These are phyloP conservation scores for Silene noctiflora DNA, from an alignment of 179 eudicot genomes.

Conservation along the genomic window DNA sequence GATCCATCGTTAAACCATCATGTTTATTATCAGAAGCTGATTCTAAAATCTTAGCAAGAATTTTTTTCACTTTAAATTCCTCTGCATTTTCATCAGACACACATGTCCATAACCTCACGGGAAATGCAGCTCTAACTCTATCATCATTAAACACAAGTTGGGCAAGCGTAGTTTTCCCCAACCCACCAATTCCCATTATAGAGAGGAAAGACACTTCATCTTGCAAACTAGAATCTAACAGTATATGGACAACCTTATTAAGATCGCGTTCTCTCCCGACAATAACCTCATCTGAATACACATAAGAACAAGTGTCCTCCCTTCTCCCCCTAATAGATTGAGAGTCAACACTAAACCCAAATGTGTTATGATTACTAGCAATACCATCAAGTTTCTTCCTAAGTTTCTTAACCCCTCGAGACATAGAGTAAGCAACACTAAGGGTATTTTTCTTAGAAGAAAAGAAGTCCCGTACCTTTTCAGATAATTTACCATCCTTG, in stretches of 20 bases:
- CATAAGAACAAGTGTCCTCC: conserved; percentile 22
- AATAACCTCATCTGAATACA: neutral
- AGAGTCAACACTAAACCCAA: neutral
- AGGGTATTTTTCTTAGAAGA: neutral
- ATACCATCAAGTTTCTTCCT: conserved; percentile 1
- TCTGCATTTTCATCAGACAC: conserved; percentile 1
- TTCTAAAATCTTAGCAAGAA: neutral
- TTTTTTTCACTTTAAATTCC: neutral
- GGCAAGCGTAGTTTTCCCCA: conserved; percentile 22
- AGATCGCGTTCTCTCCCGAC: conserved; percentile 3
- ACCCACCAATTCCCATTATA: conserved; percentile 24
- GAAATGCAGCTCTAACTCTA: neutral
- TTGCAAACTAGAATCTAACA: neutral
- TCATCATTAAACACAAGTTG: neutral
- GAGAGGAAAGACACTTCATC: conserved; percentile 9
- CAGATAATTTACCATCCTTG: neutral
- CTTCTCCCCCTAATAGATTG: neutral
- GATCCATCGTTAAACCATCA: conserved; percentile 5
- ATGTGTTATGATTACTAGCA: neutral
- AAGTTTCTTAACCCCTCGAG: neutral
- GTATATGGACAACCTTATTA: neutral
- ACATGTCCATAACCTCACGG: conserved; percentile 4
- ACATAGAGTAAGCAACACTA: neutral
- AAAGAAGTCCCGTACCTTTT: neutral
- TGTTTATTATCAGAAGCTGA: neutral